Evolutionary conservation across 495 filamentous ascomycete species (phyloP).

Genomic region (Antarctomyces pellizariae): DNA sequence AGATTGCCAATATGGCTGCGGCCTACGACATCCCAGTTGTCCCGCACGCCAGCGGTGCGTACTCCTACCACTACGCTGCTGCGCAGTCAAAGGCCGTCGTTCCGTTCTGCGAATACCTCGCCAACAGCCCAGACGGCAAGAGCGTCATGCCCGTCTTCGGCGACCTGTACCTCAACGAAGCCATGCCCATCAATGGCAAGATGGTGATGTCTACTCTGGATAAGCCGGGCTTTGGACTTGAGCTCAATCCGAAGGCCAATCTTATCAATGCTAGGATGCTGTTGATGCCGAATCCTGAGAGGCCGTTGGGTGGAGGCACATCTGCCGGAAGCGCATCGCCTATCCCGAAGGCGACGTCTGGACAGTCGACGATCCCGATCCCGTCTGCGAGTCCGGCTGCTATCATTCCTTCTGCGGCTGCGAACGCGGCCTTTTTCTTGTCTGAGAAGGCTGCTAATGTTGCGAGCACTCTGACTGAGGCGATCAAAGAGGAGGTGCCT

Average conservation of each 20-base stretch:
- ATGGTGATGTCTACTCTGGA: constrained; percentile 56
- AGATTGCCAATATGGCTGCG: constrained; percentile 65
- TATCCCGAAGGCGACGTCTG: no score
- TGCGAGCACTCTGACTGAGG: no score
- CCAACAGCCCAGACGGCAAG: constrained; percentile 76
- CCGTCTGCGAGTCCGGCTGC: no score
- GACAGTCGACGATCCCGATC: no score
- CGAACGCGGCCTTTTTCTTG: no score
- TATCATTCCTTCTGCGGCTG: no score
- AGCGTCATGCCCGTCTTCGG: constrained; percentile 78
- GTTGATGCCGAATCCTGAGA: constrained; percentile 46
- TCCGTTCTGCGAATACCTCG: constrained; percentile 90
- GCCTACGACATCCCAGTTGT: constrained; percentile 87
- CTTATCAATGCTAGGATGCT: constrained; percentile 50
- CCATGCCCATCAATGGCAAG: constrained; percentile 62
- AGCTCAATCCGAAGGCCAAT: constrained; percentile 56
- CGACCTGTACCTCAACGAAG: constrained; percentile 74
- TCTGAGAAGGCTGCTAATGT: no score
- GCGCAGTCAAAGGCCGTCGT: constrained; percentile 71
- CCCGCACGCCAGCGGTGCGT: constrained; percentile 78
- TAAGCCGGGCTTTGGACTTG: constrained; percentile 78
- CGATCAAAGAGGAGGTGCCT: no score
- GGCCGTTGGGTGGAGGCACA: constrained; percentile 22
- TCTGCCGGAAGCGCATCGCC: no score
- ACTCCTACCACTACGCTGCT: constrained; percentile 87